Percentiles rank a stretch among this genome's conserved stretches.
These are phyloP conservation scores for Rhodocollybia butyracea DNA, from an alignment of 768 basidiomycete species.

Conservation along the genomic window DNA sequence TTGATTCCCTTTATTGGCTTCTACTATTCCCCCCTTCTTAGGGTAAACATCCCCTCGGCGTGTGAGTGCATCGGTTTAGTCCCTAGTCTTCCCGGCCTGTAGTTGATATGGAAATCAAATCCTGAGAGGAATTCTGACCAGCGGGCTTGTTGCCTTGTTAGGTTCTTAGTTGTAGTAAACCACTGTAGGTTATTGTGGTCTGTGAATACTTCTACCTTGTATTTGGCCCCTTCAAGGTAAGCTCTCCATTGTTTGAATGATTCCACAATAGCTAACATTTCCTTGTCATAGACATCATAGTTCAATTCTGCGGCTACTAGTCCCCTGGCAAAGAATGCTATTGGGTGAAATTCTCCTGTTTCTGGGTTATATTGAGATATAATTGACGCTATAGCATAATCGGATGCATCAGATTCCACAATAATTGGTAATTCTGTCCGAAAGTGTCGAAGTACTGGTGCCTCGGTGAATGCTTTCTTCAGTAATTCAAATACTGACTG, in stretches of 20 bases:
- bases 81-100: neutral
- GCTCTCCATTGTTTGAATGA: neutral
- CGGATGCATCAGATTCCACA: slow-evolving; percentile 9
- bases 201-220: no score
- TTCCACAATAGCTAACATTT: slow-evolving; percentile 30
- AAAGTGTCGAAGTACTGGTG: neutral
- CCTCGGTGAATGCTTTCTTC: neutral
- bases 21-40: no score
- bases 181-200: no score
- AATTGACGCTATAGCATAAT: slow-evolving; percentile 11
- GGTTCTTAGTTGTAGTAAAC: no score
- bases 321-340: slow-evolving; percentile 19
- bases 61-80: neutral
- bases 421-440: neutral
- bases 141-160: no score
- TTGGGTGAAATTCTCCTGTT: slow-evolving; percentile 16
- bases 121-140: no score
- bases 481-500: slow-evolving; percentile 1
- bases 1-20: no score
- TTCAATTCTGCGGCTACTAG: slow-evolving; percentile 19
- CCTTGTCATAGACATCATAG: slow-evolving; percentile 24
- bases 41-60: no score
- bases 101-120: neutral
- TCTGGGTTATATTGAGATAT: slow-evolving; percentile 5
- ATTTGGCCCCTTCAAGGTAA: neutral